Base-by-base conservation (phyloP, 2,329 filamentous ascomycete genomes). In the Colletotrichum endophyticum region DNA sequence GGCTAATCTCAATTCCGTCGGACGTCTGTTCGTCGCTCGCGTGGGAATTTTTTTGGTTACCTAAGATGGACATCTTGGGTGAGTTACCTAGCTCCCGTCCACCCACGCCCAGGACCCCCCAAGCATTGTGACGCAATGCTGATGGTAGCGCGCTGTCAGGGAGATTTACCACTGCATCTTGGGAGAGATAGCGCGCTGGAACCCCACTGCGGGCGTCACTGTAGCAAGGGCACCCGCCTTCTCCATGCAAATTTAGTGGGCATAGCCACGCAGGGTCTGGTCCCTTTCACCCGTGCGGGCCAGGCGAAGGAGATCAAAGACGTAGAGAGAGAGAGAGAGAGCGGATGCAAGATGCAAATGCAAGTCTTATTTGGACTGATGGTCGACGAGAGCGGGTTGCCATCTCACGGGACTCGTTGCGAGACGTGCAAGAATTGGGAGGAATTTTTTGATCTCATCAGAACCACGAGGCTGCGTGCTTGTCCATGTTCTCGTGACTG, bases 231-330 rank as follows among this genome's bases (percentile, higher is more conserved):
- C 56, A 72, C 36, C 53, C 25, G 59, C 44, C 59, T 74, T 71
- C 32, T 32, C 39, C 36, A 66, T 67, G 25, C 32, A 19, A 64
- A 16, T 27, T 69, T 30, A 73, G 64, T 68, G 57, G 49, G 74
- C 74, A 76, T 70, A 76, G 74, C 74, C 74, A 76, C 74, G 74
- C 70, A 73, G 74, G 70, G 70, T 76, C 74, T 76, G 74, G 74
- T 76, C 74, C 74, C 74, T 69, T 76, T 74, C 70, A 74, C 44
- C 74, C 73, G 64, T 69, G 73, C 64, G 70, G 73, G 59, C 57
- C 44, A 69, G 61, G 39, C 39, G 70, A 61, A 57, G 11, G 57
- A 53, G 73, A 64, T 62, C 70, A 63, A 44, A 44, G 56, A 56
- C 63, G 66, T 57, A 53, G 34, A 49, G 28, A 64, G 39, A 30